Conservation (phyloP, 108 stramenopile genomes). For the Hondaea fermentalgiana region DNA sequence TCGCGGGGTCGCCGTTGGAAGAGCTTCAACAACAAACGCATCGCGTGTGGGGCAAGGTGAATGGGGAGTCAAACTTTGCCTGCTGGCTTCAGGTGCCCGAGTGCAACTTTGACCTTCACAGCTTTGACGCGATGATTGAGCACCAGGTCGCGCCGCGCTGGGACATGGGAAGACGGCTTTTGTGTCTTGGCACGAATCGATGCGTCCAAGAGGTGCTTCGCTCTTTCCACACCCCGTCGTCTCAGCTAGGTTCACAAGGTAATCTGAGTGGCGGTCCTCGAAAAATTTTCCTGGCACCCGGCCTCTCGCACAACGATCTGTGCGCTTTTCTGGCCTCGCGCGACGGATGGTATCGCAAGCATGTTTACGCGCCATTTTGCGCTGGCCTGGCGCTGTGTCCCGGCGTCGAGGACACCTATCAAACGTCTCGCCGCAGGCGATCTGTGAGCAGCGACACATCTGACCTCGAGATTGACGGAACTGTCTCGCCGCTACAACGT, state of each 20-base stretch:
- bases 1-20: background rate
- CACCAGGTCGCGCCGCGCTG: background rate
- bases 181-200: background rate
- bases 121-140: background rate
- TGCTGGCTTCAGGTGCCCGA: background rate
- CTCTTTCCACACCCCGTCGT: background rate
- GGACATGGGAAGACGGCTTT: background rate
- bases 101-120: background rate
- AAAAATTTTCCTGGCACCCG: background rate
- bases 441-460: background rate
- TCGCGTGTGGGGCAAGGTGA: background rate
- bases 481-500: background rate
- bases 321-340: background rate
- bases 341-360: background rate
- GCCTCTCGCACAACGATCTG: background rate
- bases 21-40: background rate
- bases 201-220: background rate
- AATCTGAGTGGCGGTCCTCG: background rate
- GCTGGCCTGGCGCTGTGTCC: background rate
- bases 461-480: background rate
- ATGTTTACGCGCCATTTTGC: background rate
- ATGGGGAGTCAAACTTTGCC: background rate
- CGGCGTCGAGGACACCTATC: background rate
- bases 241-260: background rate
- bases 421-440: background rate